Evolutionary conservation across 331 rosid genomes (phyloP), one percentile per base, ranked within the genome.

Genomic region (Erythrophleum ivorense): DNA sequence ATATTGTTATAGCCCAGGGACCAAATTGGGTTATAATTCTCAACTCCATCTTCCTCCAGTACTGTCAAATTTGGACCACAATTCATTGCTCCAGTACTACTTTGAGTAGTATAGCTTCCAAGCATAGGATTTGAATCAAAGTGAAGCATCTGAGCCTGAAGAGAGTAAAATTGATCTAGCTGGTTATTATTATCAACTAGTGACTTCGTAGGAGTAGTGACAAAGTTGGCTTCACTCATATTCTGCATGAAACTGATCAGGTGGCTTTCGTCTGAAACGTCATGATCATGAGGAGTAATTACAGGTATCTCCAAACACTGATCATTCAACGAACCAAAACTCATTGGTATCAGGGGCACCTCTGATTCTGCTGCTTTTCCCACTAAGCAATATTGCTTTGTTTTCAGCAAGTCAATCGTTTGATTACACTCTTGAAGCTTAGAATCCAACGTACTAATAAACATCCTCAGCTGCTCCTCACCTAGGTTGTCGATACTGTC

Each of bases 391-490:
- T n/a, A n/a, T n/a, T n/a, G n/a, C 16, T 75, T 60, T 19, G 60
- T 59, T 12, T 72, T 78, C 41, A 81, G 4, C 79, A 53, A 33
- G 8, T 33, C 66, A 33, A 80, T 76, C 3, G 58, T 64, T 2
- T 34, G 29, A 24, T 19, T 6, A 9, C 71, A 78, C 24, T 69
- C 84, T 70, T 48, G 45, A 76, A 81, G 10, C 77, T 81, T 85
- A 11, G 12, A 4, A 72, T 52, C 43, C 63, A 85, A 3, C 1
- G 38, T n/a, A 12, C 19, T 49, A 34, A 63, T 50, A 11, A 55
- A 59, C 33, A 7, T 2, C 19, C 11, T 46, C 1, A 71, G 24
- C 14, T 84, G 65, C 14, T 63, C 52, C 34, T 43, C 55, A 0
- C 46, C 33, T 7, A 85, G 18, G 21, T 15, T 10, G 2, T 71